Conservation (phyloP, 345 rosid species). For the Cardamine occulta region DNA sequence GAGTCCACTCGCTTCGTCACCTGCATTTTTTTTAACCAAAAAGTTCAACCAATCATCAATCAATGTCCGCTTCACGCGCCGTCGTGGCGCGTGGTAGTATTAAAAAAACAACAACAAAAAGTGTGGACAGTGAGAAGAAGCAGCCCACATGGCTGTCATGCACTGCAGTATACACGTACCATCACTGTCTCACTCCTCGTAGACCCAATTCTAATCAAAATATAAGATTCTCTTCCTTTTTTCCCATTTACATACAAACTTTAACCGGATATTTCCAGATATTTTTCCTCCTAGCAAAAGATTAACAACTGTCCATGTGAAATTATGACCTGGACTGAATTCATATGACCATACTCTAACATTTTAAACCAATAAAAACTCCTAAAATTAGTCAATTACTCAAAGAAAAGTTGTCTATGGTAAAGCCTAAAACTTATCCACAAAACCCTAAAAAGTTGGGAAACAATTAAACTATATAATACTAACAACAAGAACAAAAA, state of each 20-base stretch:
- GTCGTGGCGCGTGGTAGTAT: constrained; percentile 11
- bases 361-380: background rate
- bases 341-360: constrained; percentile 3
- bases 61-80: background rate
- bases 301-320: constrained; percentile 37
- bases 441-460: constrained; percentile 26
- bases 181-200: constrained; percentile 39
- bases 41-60: background rate
- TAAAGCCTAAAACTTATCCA: constrained; percentile 18
- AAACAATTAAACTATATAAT: background rate
- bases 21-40: constrained; percentile 30
- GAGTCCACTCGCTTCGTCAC: constrained; percentile 91
- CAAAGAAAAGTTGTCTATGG: background rate
- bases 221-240: constrained; percentile 15
- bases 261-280: constrained; percentile 28
- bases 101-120: background rate
- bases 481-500: background rate
- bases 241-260: background rate
- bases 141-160: constrained; percentile 45
- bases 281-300: constrained; percentile 10
- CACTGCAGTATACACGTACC: constrained; percentile 29
- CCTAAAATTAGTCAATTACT: constrained; percentile 6
- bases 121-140: constrained; percentile 27
- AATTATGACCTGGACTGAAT: constrained; percentile 41
- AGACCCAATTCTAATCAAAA: constrained; percentile 3